Evolutionary conservation across 441 rosid species (phyloP), one percentile per base, ranked within the genome.

Genomic region (Brassica hybrid): DNA sequence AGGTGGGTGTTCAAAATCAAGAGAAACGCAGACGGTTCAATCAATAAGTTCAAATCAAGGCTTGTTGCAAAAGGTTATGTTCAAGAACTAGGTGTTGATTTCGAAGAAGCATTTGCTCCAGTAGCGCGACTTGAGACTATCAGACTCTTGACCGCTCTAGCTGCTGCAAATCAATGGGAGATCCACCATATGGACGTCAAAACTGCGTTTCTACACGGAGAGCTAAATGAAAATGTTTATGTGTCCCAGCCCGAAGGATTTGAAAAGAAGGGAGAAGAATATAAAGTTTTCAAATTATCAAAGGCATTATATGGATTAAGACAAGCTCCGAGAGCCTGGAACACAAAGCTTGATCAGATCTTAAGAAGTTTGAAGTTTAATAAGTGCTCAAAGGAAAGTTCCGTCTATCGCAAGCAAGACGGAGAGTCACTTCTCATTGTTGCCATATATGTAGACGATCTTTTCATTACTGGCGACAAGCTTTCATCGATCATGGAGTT

Each of bases 251-350:
- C 58, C 10, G 58, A 52, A 6, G 18, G 58, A 52, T 52, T 52
- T 52, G 19, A 52, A 52, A 52, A 52, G 18, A 52, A 52, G 58
- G 58, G 58, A 52, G 58, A 52, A 52, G 58, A 52, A 52, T 1
- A 52, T 16, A 52, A 52, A 13, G 58, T 52, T 52, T 52, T 52
- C 58, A 52, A 52, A 52, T 7, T 52, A 2, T 16, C 58, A 16
- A 52, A 52, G 7, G 58, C 7, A 0, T 52, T 52, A 52, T 52
- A 52, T 7, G 58, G 58, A 0, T 7, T 16, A 5, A 13, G 54
- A 5, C 54, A 52, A 16, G 58, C 58, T 52, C 58, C 54, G 1
- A 11, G 58, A 52, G 21, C 21, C 1, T 52, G 58, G 18, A 52
- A 52, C 41, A 36, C 41, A 7, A 36, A 36, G 10, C 41, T 36